phyloP scores from a whole-genome alignment of 148 eudicot species.

The Vaccinium myrtillus region DNA sequence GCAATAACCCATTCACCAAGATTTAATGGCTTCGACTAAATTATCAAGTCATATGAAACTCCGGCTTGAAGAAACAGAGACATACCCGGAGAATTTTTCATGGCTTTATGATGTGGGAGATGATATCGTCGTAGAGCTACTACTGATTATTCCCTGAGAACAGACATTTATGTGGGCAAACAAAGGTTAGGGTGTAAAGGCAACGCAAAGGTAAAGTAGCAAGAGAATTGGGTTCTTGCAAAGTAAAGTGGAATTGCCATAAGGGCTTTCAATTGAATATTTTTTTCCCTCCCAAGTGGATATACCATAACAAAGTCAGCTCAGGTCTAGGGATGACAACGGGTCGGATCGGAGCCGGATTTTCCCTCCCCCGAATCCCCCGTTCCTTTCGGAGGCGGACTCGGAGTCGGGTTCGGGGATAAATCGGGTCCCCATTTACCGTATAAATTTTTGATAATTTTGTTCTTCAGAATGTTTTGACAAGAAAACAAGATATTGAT shows the following conservation, averaged over 20 bases:
- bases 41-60: constrained; percentile 2
- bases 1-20: background rate
- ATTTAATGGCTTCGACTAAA: background rate
- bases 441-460: too few relatives aligned
- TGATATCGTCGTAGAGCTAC: background rate
- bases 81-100: constrained; percentile 28
- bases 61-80: background rate
- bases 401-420: too few relatives aligned
- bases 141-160: background rate
- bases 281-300: constrained; percentile 3
- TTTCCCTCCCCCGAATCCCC: too few relatives aligned
- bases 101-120: constrained; percentile 18
- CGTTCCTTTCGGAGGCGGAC: too few relatives aligned
- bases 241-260: constrained; percentile 10
- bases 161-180: background rate
- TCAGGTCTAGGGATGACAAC: too few relatives aligned
- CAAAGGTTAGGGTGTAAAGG: background rate
- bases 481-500: too few relatives aligned
- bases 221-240: constrained; percentile 14
- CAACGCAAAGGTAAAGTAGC: background rate
- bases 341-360: too few relatives aligned
- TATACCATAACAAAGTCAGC: background rate
- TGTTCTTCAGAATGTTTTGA: too few relatives aligned
- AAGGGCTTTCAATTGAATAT: constrained; percentile 7
- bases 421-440: too few relatives aligned